These are phyloP conservation scores for Phaeolepiota aurea DNA, from an alignment of 768 basidiomycete genomes.

Conservation along the genomic window DNA sequence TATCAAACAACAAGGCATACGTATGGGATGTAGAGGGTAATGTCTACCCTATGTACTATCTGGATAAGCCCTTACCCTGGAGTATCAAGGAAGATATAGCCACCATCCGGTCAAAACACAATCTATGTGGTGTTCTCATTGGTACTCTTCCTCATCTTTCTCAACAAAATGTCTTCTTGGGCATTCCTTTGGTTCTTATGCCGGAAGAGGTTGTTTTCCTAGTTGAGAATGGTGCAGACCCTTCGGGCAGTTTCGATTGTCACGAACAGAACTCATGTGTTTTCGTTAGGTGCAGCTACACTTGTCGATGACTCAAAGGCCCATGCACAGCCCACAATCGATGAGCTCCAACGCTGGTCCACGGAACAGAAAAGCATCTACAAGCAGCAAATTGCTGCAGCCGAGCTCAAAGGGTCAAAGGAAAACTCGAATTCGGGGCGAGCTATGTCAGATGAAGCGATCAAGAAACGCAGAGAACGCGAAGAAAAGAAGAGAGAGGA, in stretches of 20 bases:
- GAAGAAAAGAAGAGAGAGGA: conserved; percentile 35
- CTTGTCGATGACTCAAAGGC: conserved; percentile 66
- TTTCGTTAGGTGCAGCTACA: conserved; percentile 56
- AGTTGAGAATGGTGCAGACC: conserved; percentile 62
- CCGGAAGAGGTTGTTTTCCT: conserved; percentile 91
- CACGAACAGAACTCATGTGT: background rate
- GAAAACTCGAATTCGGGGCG: conserved; percentile 26
- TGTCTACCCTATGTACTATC: background rate
- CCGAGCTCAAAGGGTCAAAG: conserved; percentile 41
- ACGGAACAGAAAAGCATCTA: conserved; percentile 35
- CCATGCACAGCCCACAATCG: conserved; percentile 37
- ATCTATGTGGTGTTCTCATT: conserved; percentile 74
- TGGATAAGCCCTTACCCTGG: background rate
- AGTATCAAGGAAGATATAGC: conserved; percentile 58
- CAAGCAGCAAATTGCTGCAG: conserved; percentile 37
- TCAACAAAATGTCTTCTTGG: conserved; percentile 95
- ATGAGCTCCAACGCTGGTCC: conserved; percentile 48
- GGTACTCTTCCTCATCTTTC: conserved; percentile 93
- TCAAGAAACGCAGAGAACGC: conserved; percentile 64
- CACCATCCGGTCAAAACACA: conserved; percentile 68
- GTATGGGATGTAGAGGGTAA: conserved; percentile 86
- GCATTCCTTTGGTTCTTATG: conserved; percentile 80
- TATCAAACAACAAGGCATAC: conserved; percentile 74
- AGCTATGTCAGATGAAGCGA: conserved; percentile 53
- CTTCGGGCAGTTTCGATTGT: background rate